Base-by-base conservation (phyloP, 2,329 filamentous ascomycete genomes). In the Beauveria medogensis region DNA sequence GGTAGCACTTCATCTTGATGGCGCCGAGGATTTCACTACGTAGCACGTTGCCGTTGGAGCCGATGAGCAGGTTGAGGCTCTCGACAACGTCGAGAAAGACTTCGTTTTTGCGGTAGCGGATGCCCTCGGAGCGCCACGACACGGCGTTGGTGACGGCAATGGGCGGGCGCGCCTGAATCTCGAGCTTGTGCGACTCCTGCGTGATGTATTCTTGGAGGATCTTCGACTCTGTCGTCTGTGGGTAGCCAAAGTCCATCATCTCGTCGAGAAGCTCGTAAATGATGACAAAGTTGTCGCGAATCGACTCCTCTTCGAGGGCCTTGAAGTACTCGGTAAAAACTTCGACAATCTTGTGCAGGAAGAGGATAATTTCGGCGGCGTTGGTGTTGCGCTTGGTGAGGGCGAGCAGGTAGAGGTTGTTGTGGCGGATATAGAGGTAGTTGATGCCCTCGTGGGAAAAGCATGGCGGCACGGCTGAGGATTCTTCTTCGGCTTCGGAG, bases 241-340 rank as follows among this genome's bases (percentile, higher is more conserved):
- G 94, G 74, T 99, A 97, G 65, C 94, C 94, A 80, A 99, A 99
- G 77, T 99, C 94, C 94, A 99, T 99, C 94, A 99, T 99, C 80
- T 99, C 94, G 72, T 99, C 94, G 65, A 99, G 84, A 64, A 99
- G 78, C 77, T 99, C 94, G 81, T 99, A 99, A 71, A 99, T 99
- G 72, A 99, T 87, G 74, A 99, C 94, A 73, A 99, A 99, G 80
- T 99, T 99, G 80, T 99, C 94, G 69, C 94, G 87, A 74, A 99
- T 99, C 69, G 91, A 96, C 77, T 99, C 94, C 75, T 99, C 94
- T 76, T 99, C 94, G 63, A 99, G 83, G 65, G 95, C 93, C 76
- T 99, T 99, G 83, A 99, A 99, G 80, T 99, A 99, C 77, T 99
- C 94, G 63, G 94, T 99, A 73, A 99, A 99, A 65, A 99, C 94